Base-by-base conservation (phyloP, 1,284 basidiomycete species). In the Moesziomyces antarcticus region DNA sequence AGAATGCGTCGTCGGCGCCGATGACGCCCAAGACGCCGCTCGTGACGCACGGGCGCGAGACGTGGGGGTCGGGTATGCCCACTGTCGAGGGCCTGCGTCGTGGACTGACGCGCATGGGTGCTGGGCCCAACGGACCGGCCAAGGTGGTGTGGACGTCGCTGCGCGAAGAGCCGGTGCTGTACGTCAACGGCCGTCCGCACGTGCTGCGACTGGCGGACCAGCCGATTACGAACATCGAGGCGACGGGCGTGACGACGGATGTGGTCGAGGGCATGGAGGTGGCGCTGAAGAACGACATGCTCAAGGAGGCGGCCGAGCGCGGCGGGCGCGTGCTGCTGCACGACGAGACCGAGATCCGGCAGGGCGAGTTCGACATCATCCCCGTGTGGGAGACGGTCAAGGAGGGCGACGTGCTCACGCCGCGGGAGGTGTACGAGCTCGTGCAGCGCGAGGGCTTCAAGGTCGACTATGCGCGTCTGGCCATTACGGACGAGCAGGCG, bases 241-340 rank as follows among this genome's bases (percentile, higher is more conserved):
- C 95, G 1, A 99, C 96, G 0, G 97, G 97, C 24, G 92, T 99
- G 2, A 93, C 93, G 0, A 96, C 94, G 0, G 88, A 88, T 3
- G 91, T 94, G 11, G 97, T 99, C 2, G 97, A 99, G 84, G 87
- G 89, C 21, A 98, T 99, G 93, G 97, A 99, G 75, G 85, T 88
- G 44, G 90, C 88, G 65, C 90, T 99, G 80, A 98, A 99, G 86
- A 88, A 88, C 47, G 97, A 99, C 79, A 90, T 99, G 16, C 86
- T 98, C 21, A 87, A 88, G 3, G 97, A 99, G 85, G 87, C 95
- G 27, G 86, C 87, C 48, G 85, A 87, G 53, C 89, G 90, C n/a
- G 85, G 88, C 27, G 94, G 95, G 3, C 89, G 93, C 30, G 89
- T 99, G 40, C 86, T 99, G 20, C 68, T 86, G 33, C 97, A 99